Percentiles rank a stretch among this genome's conserved stretches.
Conservation (phyloP, 148 eudicot genomes). For the Polygonum aviculare region DNA sequence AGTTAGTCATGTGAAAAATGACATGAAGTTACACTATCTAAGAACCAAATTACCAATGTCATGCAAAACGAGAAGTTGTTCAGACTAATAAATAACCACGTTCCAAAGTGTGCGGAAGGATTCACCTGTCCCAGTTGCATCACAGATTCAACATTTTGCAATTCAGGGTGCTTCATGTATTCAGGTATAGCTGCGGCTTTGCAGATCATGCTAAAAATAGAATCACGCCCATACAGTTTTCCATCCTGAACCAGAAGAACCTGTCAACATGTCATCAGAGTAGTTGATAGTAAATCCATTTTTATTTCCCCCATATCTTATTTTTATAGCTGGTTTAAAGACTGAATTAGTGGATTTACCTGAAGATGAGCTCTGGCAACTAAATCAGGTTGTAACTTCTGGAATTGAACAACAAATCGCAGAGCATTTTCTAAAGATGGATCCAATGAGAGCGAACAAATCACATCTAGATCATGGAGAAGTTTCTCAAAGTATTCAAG, state of each 20-base stretch:
- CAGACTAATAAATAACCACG: not conserved
- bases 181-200: constrained; percentile 75
- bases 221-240: constrained; percentile 83
- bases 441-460: constrained; percentile 72
- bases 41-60: not conserved
- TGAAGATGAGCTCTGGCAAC: constrained; percentile 92
- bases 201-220: constrained; percentile 64
- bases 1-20: not conserved
- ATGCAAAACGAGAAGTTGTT: not conserved
- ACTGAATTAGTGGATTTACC: constrained; percentile 28
- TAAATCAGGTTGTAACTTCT: constrained; percentile 85
- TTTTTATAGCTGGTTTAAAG: not conserved
- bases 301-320: not conserved
- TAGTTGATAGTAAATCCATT: not conserved
- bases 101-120: not conserved
- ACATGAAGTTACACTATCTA: not conserved
- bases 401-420: constrained; percentile 71
- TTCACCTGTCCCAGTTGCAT: constrained; percentile 82
- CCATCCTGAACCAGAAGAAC: constrained; percentile 85
- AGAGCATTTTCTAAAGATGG: constrained; percentile 57
- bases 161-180: constrained; percentile 48
- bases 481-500: constrained; percentile 86
- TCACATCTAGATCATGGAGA: constrained; percentile 69
- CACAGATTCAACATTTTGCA: constrained; percentile 64
- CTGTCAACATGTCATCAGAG: constrained; percentile 35